These are phyloP conservation scores for Sambucus nigra DNA, from an alignment of 129 eudicot genomes.

Conservation along the genomic window DNA sequence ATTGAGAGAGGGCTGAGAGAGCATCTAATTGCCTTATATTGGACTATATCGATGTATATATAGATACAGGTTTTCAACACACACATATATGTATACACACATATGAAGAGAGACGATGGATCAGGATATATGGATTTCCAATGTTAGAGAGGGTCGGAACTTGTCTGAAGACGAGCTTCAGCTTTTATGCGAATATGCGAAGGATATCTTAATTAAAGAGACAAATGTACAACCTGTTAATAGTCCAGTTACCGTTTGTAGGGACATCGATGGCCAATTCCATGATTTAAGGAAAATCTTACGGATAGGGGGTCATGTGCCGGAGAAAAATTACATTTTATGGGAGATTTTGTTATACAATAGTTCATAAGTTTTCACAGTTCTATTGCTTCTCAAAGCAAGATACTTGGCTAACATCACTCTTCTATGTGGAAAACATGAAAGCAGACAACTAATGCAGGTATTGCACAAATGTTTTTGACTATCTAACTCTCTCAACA, in stretches of 20 bases:
- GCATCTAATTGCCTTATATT: background rate
- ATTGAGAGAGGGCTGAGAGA: too few relatives aligned
- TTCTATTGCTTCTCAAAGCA: conserved; percentile 94
- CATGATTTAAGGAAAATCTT: conserved; percentile 96
- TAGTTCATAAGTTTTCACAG: conserved; percentile 94
- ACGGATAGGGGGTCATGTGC: conserved; percentile 99
- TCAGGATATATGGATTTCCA: conserved; percentile 90
- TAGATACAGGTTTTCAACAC: background rate
- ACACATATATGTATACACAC: too few relatives aligned
- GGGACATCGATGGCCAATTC: conserved; percentile 97
- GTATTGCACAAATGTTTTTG: conserved; percentile 34
- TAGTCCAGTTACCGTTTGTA: conserved; percentile 98
- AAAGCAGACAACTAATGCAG: conserved; percentile 97
- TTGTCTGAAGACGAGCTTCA: conserved; percentile 96
- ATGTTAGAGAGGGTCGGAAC: conserved; percentile 94
- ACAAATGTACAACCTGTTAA: conserved; percentile 98
- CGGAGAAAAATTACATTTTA: conserved; percentile 90
- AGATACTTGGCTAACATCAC: conserved; percentile 96
- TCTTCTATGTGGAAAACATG: conserved; percentile 94
- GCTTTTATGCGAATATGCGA: conserved; percentile 96
- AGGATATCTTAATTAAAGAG: conserved; percentile 93
- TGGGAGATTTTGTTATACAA: conserved; percentile 99
- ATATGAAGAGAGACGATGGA: conserved; percentile 40
- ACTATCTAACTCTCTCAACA: background rate
- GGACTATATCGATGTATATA: background rate